Base-by-base conservation (phyloP, 371 early-diverging fungal genomes). In the Mucor velutinosus region DNA sequence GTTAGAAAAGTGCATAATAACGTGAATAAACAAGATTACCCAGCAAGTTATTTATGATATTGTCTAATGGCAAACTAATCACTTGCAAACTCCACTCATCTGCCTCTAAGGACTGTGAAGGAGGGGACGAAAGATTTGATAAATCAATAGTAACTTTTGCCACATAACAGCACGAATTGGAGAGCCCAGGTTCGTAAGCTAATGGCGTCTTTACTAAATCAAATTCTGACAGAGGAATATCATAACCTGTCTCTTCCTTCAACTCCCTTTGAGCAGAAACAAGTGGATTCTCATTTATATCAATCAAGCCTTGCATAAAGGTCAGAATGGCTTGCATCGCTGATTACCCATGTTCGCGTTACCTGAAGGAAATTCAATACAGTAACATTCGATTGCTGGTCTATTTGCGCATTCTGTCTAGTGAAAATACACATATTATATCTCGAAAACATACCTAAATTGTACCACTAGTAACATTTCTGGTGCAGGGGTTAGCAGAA, bases 281-380 rank as follows among this genome's bases (percentile, higher is more conserved):
- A 0, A 75, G 60, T 6, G 84, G 76, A 41, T 69, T 64, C 2
- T 70, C 89, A 33, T 65, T 67, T 6, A 69, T 37, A 66, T 90
- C 90, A 30, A 90, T 76, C 10, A 89, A 74, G 0, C 86, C 85
- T 85, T 57, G 23, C 7, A 56, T 17, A 56, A 56, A n/a, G 23
- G n/a, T 23, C 7, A 47, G 7, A 19, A 47, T 21, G 4, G 30
- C 30, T 8, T 47, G 8, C 23, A 47, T 47, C n/a, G 0, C n/a
- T 7, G 10, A 11, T 41, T 41, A 11, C 21, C 30, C 57, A 61
- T 47, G 5, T 21, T 2, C 6, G 8, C 17, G 7, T 56, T 74
- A 71, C 90, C 90, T 23, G 89, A 87, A 1, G 90, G 89, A 67
- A 89, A 87, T 62, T 90, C 90, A 35, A 90, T 62, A 23, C 82